These are phyloP conservation scores for Phyllosticta citriasiana DNA, from an alignment of 2,329 filamentous ascomycete genomes.

Conservation along the genomic window DNA sequence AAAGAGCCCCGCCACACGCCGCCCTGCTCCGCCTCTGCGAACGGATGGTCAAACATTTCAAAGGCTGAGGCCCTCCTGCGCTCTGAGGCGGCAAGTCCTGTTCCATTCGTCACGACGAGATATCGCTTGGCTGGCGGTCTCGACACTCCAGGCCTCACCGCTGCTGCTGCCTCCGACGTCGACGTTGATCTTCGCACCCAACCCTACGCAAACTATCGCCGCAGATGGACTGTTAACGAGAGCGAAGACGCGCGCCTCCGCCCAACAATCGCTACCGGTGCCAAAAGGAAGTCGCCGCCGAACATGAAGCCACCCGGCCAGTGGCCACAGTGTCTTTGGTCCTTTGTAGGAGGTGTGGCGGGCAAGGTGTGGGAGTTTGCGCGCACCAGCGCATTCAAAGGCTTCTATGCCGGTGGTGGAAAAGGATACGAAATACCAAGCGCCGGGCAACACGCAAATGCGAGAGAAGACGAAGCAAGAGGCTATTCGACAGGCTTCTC, in stretches of 20 bases:
- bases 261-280: neutral
- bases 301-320: constrained; percentile 20
- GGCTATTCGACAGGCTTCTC: constrained; percentile 18
- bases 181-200: constrained; percentile 26
- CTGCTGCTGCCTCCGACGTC: constrained; percentile 27
- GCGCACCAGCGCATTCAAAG: constrained; percentile 59
- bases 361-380: constrained; percentile 79
- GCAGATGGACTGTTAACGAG: constrained; percentile 18
- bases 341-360: constrained; percentile 55
- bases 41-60: neutral
- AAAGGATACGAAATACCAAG: constrained; percentile 50
- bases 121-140: constrained; percentile 42
- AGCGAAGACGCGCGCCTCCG: neutral
- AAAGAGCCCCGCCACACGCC: neutral
- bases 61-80: constrained; percentile 1
- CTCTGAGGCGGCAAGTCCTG: constrained; percentile 26
- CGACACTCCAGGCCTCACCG: constrained; percentile 33
- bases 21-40: neutral
- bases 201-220: constrained; percentile 19
- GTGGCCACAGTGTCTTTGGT: constrained; percentile 52
- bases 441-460: constrained; percentile 17
- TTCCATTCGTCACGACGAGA: constrained; percentile 40
- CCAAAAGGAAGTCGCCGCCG: constrained; percentile 14
- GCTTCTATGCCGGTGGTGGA: constrained; percentile 81
- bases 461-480: constrained; percentile 17